Evolutionary conservation across 176 grass and related monocot genomes (phyloP).

Genomic region (Hordeum marinum): DNA sequence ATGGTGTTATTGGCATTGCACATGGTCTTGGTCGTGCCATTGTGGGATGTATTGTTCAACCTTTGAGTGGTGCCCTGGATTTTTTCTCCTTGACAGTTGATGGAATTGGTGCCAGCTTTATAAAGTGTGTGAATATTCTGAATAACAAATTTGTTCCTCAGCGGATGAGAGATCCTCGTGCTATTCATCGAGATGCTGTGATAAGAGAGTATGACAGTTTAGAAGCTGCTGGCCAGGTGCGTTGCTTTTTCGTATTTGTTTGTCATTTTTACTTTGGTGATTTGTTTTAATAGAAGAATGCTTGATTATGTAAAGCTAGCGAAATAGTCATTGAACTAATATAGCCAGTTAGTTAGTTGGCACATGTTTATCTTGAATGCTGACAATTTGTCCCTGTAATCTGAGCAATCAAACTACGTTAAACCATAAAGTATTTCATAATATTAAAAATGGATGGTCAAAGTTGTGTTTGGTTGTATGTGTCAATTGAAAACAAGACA

Average conservation of each 20-base stretch:
- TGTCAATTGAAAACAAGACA: background rate
- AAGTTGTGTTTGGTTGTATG: background rate
- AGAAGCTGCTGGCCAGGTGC: slow-evolving; percentile 84
- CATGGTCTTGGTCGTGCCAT: slow-evolving; percentile 88
- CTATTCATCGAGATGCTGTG: slow-evolving; percentile 75
- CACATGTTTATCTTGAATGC: background rate
- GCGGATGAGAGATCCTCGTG: slow-evolving; percentile 76
- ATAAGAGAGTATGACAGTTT: slow-evolving; percentile 69
- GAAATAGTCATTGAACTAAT: background rate
- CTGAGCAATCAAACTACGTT: background rate
- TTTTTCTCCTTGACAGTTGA: slow-evolving; percentile 87
- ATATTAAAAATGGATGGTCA: background rate
- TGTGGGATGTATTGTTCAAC: slow-evolving; percentile 90
- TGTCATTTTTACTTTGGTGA: background rate
- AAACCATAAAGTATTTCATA: background rate
- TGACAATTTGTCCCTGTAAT: background rate
- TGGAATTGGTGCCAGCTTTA: slow-evolving; percentile 87
- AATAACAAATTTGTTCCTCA: slow-evolving; percentile 72
- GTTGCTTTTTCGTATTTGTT: slow-evolving; percentile 12
- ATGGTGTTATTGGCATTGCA: slow-evolving; percentile 85
- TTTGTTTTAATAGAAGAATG: background rate
- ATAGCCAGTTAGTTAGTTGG: background rate
- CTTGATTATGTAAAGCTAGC: slow-evolving; percentile 12
- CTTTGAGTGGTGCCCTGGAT: slow-evolving; percentile 89
- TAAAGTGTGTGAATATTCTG: slow-evolving; percentile 78